These are phyloP conservation scores for Obelidium mucronatum DNA, from an alignment of 192 early-diverging fungal species.

Conservation along the genomic window DNA sequence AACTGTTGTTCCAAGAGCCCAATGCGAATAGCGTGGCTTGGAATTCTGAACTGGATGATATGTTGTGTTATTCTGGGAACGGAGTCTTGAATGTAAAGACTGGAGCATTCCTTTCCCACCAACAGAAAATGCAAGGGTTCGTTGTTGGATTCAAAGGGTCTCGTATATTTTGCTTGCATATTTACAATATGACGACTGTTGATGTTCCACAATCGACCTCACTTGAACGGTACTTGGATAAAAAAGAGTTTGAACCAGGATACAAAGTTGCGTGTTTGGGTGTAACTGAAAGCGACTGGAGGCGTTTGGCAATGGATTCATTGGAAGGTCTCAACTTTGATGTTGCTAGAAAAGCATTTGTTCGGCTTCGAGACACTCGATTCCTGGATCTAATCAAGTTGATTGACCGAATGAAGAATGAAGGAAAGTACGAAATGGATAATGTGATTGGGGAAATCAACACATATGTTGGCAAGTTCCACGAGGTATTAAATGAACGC, in stretches of 20 bases:
- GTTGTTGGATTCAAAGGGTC: constrained; percentile 68
- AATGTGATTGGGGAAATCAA: constrained; percentile 53
- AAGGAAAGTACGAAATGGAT: constrained; percentile 51
- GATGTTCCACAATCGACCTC: constrained; percentile 60
- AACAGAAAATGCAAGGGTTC: constrained; percentile 63
- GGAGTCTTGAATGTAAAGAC: constrained; percentile 60
- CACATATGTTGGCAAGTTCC: constrained; percentile 55
- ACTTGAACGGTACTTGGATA: constrained; percentile 59
- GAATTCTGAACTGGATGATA: constrained; percentile 64
- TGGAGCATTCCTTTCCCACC: constrained; percentile 54
- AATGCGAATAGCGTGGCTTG: constrained; percentile 62
- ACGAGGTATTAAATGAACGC: constrained; percentile 48
- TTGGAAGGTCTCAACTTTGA: constrained; percentile 56
- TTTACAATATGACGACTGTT: constrained; percentile 57
- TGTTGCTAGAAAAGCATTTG: constrained; percentile 57
- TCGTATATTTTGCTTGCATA: constrained; percentile 59
- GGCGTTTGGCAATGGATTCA: constrained; percentile 54
- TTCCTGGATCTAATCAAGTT: constrained; percentile 51
- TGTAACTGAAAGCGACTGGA: constrained; percentile 64
- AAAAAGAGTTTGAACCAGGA: constrained; percentile 53
- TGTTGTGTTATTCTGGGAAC: constrained; percentile 61
- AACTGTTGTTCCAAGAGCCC: constrained; percentile 68
- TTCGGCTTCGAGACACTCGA: constrained; percentile 55
- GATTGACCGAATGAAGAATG: constrained; percentile 46
- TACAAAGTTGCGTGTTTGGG: constrained; percentile 62